A percentile compares a stretch with the other conserved stretches of the same genome.
Conservation (phyloP, 805 yeast species). For the Starmera amethionina region DNA sequence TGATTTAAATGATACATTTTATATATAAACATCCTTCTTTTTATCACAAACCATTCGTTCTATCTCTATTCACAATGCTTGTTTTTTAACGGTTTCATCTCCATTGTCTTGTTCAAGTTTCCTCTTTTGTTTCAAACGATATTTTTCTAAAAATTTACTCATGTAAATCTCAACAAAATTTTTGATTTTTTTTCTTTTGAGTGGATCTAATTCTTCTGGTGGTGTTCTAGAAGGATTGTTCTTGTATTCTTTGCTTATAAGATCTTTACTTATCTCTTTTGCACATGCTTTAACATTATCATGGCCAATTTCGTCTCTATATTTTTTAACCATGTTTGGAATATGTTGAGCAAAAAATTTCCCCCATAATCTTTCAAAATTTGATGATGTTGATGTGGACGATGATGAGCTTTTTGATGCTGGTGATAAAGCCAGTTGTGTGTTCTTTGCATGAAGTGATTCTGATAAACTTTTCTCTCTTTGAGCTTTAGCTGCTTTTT, state of each 20-base stretch:
- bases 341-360: conserved; percentile 57
- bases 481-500: conserved; percentile 10
- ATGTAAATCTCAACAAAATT: conserved; percentile 52
- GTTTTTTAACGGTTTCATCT: neutral
- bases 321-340: conserved; percentile 67
- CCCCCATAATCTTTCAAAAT: conserved; percentile 25
- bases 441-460: neutral
- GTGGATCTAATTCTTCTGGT: conserved; percentile 49
- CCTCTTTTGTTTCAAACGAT: conserved; percentile 21
- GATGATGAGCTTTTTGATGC: neutral
- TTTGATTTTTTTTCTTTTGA: conserved; percentile 61
- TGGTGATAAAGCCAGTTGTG: neutral
- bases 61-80: conserved; percentile 1
- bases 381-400: conserved; percentile 2
- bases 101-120: neutral
- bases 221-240: conserved; percentile 26
- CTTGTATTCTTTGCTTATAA: conserved; percentile 57
- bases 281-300: conserved; percentile 72
- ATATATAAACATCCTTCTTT: too few relatives aligned
- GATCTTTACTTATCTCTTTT: conserved; percentile 58
- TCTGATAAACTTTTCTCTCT: conserved; percentile 4
- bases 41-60: neutral
- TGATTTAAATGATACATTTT: too few relatives aligned
- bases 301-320: conserved; percentile 57
- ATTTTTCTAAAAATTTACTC: conserved; percentile 51